Evolutionary conservation across 805 yeast genomes (phyloP).

Genomic region (Saccharomycopsis sp.): DNA sequence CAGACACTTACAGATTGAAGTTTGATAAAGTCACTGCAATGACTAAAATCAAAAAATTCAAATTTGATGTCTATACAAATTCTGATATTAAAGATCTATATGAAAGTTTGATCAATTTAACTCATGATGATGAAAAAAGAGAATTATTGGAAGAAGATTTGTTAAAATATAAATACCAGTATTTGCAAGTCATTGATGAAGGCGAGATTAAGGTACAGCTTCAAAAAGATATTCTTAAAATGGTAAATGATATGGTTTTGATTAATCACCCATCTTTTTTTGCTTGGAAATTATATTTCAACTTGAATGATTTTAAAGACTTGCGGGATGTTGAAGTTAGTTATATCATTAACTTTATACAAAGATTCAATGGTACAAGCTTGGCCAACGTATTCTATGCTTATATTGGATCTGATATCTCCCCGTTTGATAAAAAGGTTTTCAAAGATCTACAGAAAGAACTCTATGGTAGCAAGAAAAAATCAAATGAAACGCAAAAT

Average conservation of each 20-base stretch:
- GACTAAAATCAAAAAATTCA: constrained; percentile 29
- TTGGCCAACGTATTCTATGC: constrained; percentile 54
- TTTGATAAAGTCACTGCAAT: constrained; percentile 33
- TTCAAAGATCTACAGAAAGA: constrained; percentile 20
- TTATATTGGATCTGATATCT: constrained; percentile 55
- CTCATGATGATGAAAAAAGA: constrained; percentile 54
- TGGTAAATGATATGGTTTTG: constrained; percentile 64
- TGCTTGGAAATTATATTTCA: constrained; percentile 68
- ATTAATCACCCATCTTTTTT: constrained; percentile 48
- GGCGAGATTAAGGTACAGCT: constrained; percentile 28
- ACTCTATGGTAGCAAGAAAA: constrained; percentile 12
- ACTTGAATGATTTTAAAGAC: constrained; percentile 53
- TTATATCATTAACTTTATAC: constrained; percentile 40
- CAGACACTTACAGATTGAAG: constrained; percentile 39
- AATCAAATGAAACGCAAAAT: constrained; percentile 12
- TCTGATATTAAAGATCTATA: constrained; percentile 42
- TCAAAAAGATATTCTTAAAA: constrained; percentile 36
- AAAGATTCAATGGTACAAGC: constrained; percentile 48
- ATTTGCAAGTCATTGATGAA: constrained; percentile 42
- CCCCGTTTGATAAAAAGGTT: constrained; percentile 39
- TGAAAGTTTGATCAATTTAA: constrained; percentile 42
- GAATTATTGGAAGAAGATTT: constrained; percentile 46
- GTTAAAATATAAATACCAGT: constrained; percentile 44
- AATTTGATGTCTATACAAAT: constrained; percentile 33
- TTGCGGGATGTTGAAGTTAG: constrained; percentile 39